Evolutionary conservation across 345 rosid species (phyloP).

Genomic region (Pugionium cornutum): DNA sequence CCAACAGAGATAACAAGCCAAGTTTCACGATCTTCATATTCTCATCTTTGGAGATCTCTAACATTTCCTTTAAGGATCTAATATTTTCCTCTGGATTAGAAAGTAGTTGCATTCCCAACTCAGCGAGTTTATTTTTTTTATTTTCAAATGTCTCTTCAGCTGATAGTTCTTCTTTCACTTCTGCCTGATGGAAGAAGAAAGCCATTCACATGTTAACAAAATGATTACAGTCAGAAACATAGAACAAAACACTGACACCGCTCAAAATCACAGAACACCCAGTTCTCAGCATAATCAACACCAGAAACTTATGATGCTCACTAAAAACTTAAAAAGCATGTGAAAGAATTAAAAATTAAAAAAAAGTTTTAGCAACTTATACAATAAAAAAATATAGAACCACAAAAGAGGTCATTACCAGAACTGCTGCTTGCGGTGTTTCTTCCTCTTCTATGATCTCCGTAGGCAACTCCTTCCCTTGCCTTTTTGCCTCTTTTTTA

Average conservation of each 20-base stretch:
- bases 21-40: conserved; percentile 68
- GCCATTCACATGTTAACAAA: not conserved
- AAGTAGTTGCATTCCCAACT: conserved; percentile 71
- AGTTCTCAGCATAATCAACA: not conserved
- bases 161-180: conserved; percentile 81
- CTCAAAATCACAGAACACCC: conserved; percentile 1
- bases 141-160: conserved; percentile 72
- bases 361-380: not conserved
- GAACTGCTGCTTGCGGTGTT: conserved; percentile 70
- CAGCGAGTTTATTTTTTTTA: conserved; percentile 74
- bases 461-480: conserved; percentile 52
- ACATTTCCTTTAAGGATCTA: conserved; percentile 71
- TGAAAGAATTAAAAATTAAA: conserved; percentile 13
- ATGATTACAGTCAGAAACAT: not conserved
- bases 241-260: not conserved
- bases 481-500: conserved; percentile 76
- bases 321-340: not conserved
- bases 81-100: conserved; percentile 80
- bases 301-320: conserved; percentile 2
- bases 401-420: conserved; percentile 53
- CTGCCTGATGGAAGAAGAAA: conserved; percentile 56
- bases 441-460: conserved; percentile 52
- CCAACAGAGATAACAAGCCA: conserved; percentile 73
- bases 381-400: not conserved
- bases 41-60: conserved; percentile 60